Evolutionary conservation across 2,329 filamentous ascomycete species (phyloP), one percentile per base, ranked within the genome.

Genomic region (Talaromyces funiculosus): DNA sequence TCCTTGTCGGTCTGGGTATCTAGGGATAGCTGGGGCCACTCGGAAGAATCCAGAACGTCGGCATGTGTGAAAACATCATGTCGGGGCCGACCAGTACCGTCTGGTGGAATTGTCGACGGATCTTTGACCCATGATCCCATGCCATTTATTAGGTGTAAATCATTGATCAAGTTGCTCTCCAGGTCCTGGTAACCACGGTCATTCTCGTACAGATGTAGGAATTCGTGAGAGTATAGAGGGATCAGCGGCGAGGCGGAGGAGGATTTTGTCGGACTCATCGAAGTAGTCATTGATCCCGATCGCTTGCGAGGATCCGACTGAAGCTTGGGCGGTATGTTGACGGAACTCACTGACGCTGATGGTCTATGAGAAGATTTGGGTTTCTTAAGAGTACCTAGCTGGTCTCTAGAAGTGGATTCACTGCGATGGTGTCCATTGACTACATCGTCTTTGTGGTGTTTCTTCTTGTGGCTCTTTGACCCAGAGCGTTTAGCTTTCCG

Each of bases 381-480:
- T 69, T 91, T 92, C 75, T 96, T 97, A 5, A 61, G 12, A 33
- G 20, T 47, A 2, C 88, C 84, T 45, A 86, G 86, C 55, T 71
- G 72, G 51, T 75, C 73, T n/a, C 73, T 76, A 59, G 75, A 71
- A 31, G 75, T 73, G 33, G 82, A 82, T 57, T 89, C 87, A 61
- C 81, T 79, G 63, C 84, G 82, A 43, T 80, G 78, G 55, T 84
- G 86, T 55, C 89, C 89, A 70, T 92, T 92, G 55, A 86, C 77
- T 68, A 86, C 18, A 16, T 75, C 67, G 45, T 92, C 90, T 72
- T 92, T 95, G 38, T 83, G 75, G 26, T 53, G 35, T 75, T 92
- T 96, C 80, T 95, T 97, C 80, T 92, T 96, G 71, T 92, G 89
- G 71, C 83, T 88, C 73, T 96, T 96, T 12, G 89, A 81, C 6